A percentile compares a stretch with the other conserved stretches of the same genome.
Conservation (phyloP, 768 basidiomycete genomes). For the Ephemerocybe angulata region DNA sequence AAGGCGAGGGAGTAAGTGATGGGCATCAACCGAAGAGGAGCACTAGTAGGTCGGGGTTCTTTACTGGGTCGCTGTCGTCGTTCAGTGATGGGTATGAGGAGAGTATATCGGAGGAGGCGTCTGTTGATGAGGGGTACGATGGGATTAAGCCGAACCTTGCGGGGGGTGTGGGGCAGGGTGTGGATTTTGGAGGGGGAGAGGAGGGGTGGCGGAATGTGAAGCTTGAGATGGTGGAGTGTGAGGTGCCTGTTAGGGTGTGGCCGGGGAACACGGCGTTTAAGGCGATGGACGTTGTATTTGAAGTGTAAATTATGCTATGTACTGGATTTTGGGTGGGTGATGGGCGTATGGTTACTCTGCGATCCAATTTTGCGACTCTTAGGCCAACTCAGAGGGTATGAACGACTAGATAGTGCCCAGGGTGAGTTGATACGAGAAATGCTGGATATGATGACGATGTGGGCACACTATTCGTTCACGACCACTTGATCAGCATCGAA, state of each 20-base stretch:
- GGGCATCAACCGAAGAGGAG: too few species aligned
- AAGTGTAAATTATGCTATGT: constrained; percentile 45
- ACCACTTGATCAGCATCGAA: too few species aligned
- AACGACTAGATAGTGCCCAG: too few species aligned
- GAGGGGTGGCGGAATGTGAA: constrained; percentile 63
- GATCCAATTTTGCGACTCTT: too few species aligned
- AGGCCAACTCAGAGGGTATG: too few species aligned
- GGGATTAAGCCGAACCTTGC: constrained; percentile 43
- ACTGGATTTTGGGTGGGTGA: too few species aligned
- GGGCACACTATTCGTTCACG: too few species aligned
- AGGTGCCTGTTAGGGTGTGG: constrained; percentile 85
- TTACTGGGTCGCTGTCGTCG: background rate
- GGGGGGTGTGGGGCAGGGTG: constrained; percentile 51
- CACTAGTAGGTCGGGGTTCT: background rate
- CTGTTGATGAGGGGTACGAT: constrained; percentile 36
- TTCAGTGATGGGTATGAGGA: constrained; percentile 21
- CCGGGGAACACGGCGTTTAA: constrained; percentile 87
- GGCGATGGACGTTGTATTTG: constrained; percentile 74
- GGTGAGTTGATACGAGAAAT: too few species aligned
- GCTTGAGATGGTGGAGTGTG: constrained; percentile 91
- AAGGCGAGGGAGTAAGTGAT: background rate
- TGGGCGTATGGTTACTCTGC: too few species aligned
- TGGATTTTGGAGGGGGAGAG: constrained; percentile 51
- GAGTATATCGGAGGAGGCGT: constrained; percentile 25
- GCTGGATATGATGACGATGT: too few species aligned